Evolutionary conservation across 2,329 filamentous ascomycete species (phyloP), one percentile per base, ranked within the genome.

Genomic region (Thelonectria rubi): DNA sequence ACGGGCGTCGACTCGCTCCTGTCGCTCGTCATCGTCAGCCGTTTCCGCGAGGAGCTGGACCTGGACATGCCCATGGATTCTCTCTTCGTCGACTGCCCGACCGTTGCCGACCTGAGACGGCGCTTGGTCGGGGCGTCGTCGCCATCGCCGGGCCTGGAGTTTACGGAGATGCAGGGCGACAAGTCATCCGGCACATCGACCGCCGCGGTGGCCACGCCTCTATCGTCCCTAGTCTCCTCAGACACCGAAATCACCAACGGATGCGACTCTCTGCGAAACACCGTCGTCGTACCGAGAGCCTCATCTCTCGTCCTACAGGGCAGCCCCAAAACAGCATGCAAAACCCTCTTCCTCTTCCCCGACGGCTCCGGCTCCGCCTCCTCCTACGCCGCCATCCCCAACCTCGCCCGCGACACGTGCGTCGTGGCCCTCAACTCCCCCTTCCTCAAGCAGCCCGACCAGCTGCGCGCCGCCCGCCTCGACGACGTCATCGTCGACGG

Each of bases 1-100:
- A 77, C 87, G 4, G 86, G 86, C 30, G 82, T 88, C 14, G 86
- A 89, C 72, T 88, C 86, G 1, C 77, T 89, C 14, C 84, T 89
- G 78, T 81, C 84, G 2, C 75, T 89, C 45, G 86, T 84, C 2
- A 84, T 88, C 34, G 80, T 79, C 18, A 84, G 83, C 26, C 79
- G 84, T 20, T 80, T 88, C 54, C 82, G 84, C 17, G 86, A 88
- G 68, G 84, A 88, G 40, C 73, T 88, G 7, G 84, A 85, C 39
- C 73, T 88, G n/a, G 80, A 86, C 62, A 71, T 88, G 15, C 76
- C 80, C 18, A 81, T 81, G 5, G 78, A 84, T 11, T 67, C 65
- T 57, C 79, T 82, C 3, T 87, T 87, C 68, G 78, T 84, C 30
- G 83, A 87, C 56, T 76, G 83, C 63, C 75, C 82, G 1, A 86